Base-by-base conservation (phyloP, 805 yeast genomes). In the Kazachstania taianensis region DNA sequence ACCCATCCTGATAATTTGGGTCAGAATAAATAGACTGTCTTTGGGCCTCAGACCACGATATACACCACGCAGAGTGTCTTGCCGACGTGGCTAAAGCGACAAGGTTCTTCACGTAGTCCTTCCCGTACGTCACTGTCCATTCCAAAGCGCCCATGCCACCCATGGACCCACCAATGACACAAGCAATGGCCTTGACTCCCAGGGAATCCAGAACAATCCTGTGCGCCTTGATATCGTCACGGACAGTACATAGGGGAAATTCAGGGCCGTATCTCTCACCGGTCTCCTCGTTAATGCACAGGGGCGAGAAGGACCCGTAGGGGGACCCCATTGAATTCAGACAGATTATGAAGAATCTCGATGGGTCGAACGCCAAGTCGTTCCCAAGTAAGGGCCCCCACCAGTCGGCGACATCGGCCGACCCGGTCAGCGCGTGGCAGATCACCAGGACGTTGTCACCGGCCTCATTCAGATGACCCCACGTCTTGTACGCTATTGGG, bases 21-120 rank as follows among this genome's bases (percentile, higher is more conserved):
- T 92, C 98, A 9, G 94, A 80, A 60, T 87, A 92, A 20, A 92
- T 85, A 43, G 94, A 78, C 57, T 92, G 98, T 49, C 98, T 72
- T 61, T 92, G 98, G 2, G 98, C 94, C 55, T 92, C 98, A 37
- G 94, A 89, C 98, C 98, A 92, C 4, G 95, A 83, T 28, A 92
- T 92, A 46, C 97, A 92, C 98, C 98, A 92, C 0, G 98, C 98
- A 2, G 94, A 81, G 30, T 87, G 94, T 52, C 94, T 69, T 0
- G 97, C 96, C 18, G 94, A 77, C 0, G 97, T 89, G 1, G 98
- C 98, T 36, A 89, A 62, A 0, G 96, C 89, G 10, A 89, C 78
- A 16, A 82, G 66, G 28, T 72, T 65, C 40, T 70, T 70, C 23
- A 92, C 94, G 53, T 73, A 92, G 2, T 67, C 70, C 3, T 80